Conservation (phyloP, 2,329 filamentous ascomycete genomes). For the Macroventuria anomochaeta region DNA sequence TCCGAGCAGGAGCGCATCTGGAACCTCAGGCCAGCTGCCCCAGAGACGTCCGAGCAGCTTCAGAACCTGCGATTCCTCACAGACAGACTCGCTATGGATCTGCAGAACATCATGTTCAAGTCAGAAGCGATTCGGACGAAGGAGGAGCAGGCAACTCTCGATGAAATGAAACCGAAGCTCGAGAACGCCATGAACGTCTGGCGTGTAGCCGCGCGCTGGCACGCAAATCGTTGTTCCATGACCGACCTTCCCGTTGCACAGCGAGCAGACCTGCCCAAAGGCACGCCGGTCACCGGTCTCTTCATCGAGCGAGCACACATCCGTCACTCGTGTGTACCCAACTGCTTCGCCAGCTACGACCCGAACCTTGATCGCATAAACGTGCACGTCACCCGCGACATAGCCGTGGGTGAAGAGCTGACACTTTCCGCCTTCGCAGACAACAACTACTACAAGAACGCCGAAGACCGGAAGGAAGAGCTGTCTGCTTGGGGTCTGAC, state of each 20-base stretch:
- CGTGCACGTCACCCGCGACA: conserved; percentile 15
- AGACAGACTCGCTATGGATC: not conserved
- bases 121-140: not conserved
- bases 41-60: conserved; percentile 8
- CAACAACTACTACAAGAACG: conserved; percentile 14
- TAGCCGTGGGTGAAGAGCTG: conserved; percentile 18
- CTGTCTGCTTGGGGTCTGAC: conserved; percentile 6
- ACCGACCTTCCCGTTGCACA: conserved; percentile 2
- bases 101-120: conserved; percentile 3
- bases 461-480: conserved; percentile 1
- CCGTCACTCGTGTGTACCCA: conserved; percentile 35
- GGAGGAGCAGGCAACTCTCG: not conserved
- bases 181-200: not conserved
- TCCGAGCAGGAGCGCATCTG: conserved; percentile 7
- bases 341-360: conserved; percentile 22
- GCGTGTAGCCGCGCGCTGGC: conserved; percentile 23
- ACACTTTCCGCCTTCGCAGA: conserved; percentile 11
- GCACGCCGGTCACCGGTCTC: conserved; percentile 20
- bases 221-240: conserved; percentile 12
- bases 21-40: conserved; percentile 5
- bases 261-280: not conserved
- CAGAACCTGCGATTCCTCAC: not conserved
- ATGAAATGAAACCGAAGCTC: not conserved
- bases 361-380: conserved; percentile 10
- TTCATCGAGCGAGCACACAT: conserved; percentile 44